Evolutionary conservation across 768 basidiomycete species (phyloP), one percentile per base, ranked within the genome.

Genomic region (Suillus plorans): DNA sequence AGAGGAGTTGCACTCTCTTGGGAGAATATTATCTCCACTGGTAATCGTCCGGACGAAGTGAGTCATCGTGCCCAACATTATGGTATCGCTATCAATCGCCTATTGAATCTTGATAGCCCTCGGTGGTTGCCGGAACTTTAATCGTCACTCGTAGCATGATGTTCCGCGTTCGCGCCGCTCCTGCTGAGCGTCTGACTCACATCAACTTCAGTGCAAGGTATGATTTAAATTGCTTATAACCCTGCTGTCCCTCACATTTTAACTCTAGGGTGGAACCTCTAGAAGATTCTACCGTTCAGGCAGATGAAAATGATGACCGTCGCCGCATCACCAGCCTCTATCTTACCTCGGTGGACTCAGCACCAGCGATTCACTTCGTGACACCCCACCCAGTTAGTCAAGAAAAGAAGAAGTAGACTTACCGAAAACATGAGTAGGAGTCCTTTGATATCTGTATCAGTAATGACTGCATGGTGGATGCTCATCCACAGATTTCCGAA

Each of bases 151-250:
- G 79, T 28, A 72, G 74, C 3, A 62, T 81, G 53, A 79, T 77
- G 52, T 78, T 81, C 64, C 73, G 78, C 9, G 77, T 84, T 18
- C 78, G 82, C 25, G 83, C 65, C 12, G 64, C 66, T 3, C 78
- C 77, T 8, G 82, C 80, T 10, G 77, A 81, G 61, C 72, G 69
- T 10, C 66, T 63, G 9, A 77, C 74, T 39, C 68, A 71, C 34
- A 66, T 80, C 37, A 63, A 72, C 18, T 81, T 84, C 57, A 82
- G 79, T 45, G 81, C 80, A 25, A 79, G 71, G 82, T 82, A 36
- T 58, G 77, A 67, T 31, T 5, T 14, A 0, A 22, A 8, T 57
- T 14, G 12, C 13, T 36, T 20, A 25, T 18, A 18, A 49, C 5
- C 25, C 1, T n/a, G 0, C 12, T 20, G 37, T 47, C 34, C 39